phyloP scores from a whole-genome alignment of 176 grass and related monocot species.

The Olyra latifolia region DNA sequence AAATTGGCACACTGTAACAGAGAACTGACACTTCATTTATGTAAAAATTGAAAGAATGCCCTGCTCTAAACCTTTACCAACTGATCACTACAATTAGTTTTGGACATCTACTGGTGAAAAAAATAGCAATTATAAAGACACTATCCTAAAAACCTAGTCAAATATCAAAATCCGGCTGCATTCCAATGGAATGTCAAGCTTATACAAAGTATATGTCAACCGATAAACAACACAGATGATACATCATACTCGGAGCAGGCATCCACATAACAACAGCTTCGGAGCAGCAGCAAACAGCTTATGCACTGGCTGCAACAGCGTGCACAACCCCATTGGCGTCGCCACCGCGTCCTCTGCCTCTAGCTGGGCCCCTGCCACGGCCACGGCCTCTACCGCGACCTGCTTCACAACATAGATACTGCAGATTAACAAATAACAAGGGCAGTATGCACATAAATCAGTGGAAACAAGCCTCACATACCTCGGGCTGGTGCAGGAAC shows the following conservation, averaged over 20 bases:
- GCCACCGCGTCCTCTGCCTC: conserved; percentile 58
- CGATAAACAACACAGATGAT: conserved; percentile 59
- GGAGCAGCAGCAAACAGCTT: conserved; percentile 24
- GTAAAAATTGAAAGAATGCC: conserved; percentile 87
- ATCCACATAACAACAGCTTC: conserved; percentile 46
- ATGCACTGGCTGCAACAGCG: conserved; percentile 20
- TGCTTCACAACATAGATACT: conserved; percentile 11
- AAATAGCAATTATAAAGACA: conserved; percentile 42
- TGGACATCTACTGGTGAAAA: conserved; percentile 44
- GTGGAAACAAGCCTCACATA: conserved; percentile 11
- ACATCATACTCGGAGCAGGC: conserved; percentile 83
- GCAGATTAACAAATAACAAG: background rate
- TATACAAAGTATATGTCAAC: conserved; percentile 74
- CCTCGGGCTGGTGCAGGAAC: conserved; percentile 54
- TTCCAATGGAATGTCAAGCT: conserved; percentile 62
- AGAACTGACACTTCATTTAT: conserved; percentile 43
- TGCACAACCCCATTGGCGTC: conserved; percentile 32
- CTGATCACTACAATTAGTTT: conserved; percentile 80
- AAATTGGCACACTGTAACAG: background rate
- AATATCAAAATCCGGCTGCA: conserved; percentile 60
- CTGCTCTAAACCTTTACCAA: conserved; percentile 79
- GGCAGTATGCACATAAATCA: background rate
- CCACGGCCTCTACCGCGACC: conserved; percentile 54
- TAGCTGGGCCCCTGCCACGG: conserved; percentile 52
- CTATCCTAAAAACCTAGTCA: conserved; percentile 64